Evolutionary conservation across 192 early-diverging fungal genomes (phyloP).

Genomic region (Spizellomyces sp.): DNA sequence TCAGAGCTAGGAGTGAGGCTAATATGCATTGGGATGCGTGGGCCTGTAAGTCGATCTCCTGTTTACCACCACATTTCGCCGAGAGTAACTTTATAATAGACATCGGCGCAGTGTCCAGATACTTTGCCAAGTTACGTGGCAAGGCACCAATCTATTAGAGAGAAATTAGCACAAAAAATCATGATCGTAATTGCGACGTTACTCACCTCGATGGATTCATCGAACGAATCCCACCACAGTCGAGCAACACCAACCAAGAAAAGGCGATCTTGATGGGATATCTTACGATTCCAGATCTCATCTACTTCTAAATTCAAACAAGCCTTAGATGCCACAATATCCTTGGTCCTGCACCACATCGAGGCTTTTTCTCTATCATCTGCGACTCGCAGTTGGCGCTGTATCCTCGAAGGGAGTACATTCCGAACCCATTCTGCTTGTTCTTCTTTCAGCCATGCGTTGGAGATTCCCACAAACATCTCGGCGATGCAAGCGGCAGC

Average conservation of each 20-base stretch:
- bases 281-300: slow-evolving; percentile 11
- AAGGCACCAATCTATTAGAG: slow-evolving; percentile 3
- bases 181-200: not conserved
- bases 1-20: not conserved
- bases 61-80: not conserved
- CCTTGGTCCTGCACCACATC: slow-evolving; percentile 7
- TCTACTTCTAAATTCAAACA: slow-evolving; percentile 26
- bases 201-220: slow-evolving; percentile 17
- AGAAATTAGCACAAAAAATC: not conserved
- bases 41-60: not conserved
- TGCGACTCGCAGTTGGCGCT: not conserved
- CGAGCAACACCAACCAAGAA: slow-evolving; percentile 26
- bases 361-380: not conserved
- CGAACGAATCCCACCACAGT: slow-evolving; percentile 22
- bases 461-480: slow-evolving; percentile 19
- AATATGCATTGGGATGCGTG: slow-evolving; percentile 12
- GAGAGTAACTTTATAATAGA: slow-evolving; percentile 4
- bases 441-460: not conserved
- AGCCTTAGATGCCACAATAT: slow-evolving; percentile 17
- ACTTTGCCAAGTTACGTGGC: slow-evolving; percentile 1
- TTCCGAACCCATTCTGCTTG: not conserved
- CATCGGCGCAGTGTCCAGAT: not conserved
- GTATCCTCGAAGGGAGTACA: slow-evolving; percentile 3
- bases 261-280: slow-evolving; percentile 10
- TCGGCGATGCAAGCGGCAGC: slow-evolving; percentile 34